A percentile compares a stretch with the other conserved stretches of the same genome.
Evolutionary conservation across 257 asterid species (phyloP).

Genomic region (Voacanga thouarsii): DNA sequence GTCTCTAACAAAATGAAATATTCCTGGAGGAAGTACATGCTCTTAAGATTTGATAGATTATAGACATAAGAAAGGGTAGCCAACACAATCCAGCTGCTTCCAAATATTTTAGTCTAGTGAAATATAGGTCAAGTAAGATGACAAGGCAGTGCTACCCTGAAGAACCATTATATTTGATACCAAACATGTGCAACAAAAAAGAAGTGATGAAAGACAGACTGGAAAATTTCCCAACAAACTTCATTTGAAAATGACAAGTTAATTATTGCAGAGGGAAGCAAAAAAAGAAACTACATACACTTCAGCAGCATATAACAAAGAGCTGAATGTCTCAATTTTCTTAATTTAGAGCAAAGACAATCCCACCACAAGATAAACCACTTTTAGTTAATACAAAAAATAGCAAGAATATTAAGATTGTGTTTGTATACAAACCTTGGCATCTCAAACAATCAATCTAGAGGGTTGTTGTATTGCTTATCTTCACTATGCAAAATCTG

Average conservation of each 20-base stretch:
- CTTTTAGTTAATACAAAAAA: neutral
- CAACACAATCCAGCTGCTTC: neutral
- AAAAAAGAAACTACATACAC: neutral
- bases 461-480: too few species aligned
- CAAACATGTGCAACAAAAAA: neutral
- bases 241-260: neutral
- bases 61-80: neutral
- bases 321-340: neutral
- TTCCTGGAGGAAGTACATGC: neutral
- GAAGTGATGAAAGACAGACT: neutral
- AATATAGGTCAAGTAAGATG: neutral
- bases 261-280: neutral
- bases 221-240: neutral
- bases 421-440: neutral
- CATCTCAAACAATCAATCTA: neutral
- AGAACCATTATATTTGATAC: neutral
- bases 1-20: neutral
- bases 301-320: neutral
- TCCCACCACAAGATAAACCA: neutral
- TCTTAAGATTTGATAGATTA: neutral
- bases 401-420: neutral
- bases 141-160: neutral
- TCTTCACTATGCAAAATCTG: too few species aligned
- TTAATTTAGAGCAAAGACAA: neutral
- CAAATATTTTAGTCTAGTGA: neutral